phyloP scores from a whole-genome alignment of 345 rosid species.

The Arabidopsis suecica region DNA sequence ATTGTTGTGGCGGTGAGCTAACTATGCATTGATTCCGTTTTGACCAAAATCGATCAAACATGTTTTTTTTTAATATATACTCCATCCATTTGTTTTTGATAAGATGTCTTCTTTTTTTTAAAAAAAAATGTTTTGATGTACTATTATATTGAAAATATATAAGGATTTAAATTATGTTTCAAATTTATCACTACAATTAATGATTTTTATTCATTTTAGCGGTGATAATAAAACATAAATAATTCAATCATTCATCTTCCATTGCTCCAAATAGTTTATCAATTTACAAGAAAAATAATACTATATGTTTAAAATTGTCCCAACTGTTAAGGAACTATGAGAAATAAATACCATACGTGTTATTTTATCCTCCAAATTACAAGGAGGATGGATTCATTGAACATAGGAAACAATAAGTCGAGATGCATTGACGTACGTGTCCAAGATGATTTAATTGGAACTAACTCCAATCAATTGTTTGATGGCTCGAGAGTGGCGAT shows the following conservation, averaged over 20 bases:
- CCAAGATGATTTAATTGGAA: not conserved
- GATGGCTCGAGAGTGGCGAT: conserved; percentile 11
- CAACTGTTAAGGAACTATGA: not conserved
- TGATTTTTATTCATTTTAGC: not conserved
- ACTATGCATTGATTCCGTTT: conserved; percentile 35
- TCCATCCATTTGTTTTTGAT: not conserved
- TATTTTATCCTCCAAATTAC: not conserved
- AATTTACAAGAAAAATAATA: not conserved
- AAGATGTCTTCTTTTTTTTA: not conserved
- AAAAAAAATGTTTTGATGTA: not conserved
- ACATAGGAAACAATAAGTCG: not conserved
- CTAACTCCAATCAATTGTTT: conserved; percentile 26
- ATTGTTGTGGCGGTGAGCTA: conserved; percentile 44
- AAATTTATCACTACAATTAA: not conserved
- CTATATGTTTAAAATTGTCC: not conserved
- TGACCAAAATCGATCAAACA: not conserved
- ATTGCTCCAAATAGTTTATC: not conserved
- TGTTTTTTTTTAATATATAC: not conserved
- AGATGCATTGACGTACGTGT: not conserved
- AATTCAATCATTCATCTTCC: not conserved
- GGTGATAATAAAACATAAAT: not conserved
- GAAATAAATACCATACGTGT: not conserved
- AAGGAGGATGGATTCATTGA: not conserved
- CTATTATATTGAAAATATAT: not conserved
- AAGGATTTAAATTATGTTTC: not conserved